phyloP scores from a whole-genome alignment of 345 rosid species.

The Physaria fendleri region DNA sequence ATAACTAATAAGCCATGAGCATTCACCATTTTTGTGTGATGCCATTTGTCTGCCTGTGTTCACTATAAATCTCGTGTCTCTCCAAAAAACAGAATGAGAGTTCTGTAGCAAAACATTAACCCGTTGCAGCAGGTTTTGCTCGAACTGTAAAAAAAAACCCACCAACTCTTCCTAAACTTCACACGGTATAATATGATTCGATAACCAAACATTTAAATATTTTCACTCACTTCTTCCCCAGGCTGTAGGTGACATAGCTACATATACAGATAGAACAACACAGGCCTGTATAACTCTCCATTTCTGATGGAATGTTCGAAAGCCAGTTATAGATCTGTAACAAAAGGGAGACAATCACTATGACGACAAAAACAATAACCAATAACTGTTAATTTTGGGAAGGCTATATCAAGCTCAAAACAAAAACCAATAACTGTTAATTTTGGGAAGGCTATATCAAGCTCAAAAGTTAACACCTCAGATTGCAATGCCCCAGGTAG shows the following conservation, averaged over 20 bases:
- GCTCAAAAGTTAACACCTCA: slow-evolving; percentile 38
- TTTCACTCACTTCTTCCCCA: slow-evolving; percentile 78
- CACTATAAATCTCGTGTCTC: slow-evolving; percentile 59
- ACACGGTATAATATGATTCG: slow-evolving; percentile 21
- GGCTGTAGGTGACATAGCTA: slow-evolving; percentile 57
- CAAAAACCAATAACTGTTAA: not conserved
- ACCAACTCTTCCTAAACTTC: slow-evolving; percentile 22
- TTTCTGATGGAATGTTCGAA: slow-evolving; percentile 79
- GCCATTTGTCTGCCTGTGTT: slow-evolving; percentile 61
- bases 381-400: not conserved
- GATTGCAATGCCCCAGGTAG: slow-evolving; percentile 57
- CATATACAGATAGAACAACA: slow-evolving; percentile 67
- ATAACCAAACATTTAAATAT: not conserved
- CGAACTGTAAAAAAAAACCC: slow-evolving; percentile 43
- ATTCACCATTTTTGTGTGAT: slow-evolving; percentile 67
- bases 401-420: too few relatives aligned
- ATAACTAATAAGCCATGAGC: not conserved
- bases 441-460: not conserved
- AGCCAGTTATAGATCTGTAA: slow-evolving; percentile 83
- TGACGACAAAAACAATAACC: not conserved
- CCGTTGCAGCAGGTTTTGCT: slow-evolving; percentile 49
- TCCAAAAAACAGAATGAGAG: slow-evolving; percentile 63
- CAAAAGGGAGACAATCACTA: slow-evolving; percentile 8
- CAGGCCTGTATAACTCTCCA: slow-evolving; percentile 97
- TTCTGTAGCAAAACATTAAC: slow-evolving; percentile 50